phyloP scores from a whole-genome alignment of 208 protist genomes.

The Crithidia thermophila region DNA sequence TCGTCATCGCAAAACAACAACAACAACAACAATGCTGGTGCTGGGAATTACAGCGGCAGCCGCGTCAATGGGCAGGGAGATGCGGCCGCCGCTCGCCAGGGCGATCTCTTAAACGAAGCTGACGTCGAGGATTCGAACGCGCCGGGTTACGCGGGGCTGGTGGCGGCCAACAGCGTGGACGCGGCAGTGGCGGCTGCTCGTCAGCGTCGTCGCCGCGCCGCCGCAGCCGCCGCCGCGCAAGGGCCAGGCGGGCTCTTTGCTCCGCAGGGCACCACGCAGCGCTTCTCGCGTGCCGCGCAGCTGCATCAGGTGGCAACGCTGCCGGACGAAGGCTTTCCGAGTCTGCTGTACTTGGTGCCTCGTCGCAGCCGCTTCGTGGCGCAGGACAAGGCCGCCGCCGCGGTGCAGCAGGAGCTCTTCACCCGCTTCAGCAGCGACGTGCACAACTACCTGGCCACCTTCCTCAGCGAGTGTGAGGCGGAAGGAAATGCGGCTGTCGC shows the following conservation, averaged over 20 bases:
- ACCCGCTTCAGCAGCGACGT: conserved; percentile 33
- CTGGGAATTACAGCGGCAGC: background rate
- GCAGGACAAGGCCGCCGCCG: conserved; percentile 23
- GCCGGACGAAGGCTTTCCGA: conserved; percentile 53
- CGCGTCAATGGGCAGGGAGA: background rate
- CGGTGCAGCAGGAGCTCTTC: conserved; percentile 31
- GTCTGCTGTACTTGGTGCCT: conserved; percentile 46
- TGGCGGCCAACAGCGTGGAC: background rate
- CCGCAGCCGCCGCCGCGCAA: conserved; percentile 6
- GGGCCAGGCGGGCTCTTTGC: background rate
- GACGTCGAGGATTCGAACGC: too few relatives aligned
- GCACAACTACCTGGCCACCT: conserved; percentile 14
- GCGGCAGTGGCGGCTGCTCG: conserved; percentile 10
- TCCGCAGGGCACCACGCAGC: background rate
- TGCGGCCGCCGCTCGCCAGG: too few relatives aligned
- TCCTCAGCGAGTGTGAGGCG: conserved; percentile 19
- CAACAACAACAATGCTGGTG: background rate
- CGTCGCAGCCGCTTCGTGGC: conserved; percentile 31
- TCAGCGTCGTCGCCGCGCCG: conserved; percentile 3
- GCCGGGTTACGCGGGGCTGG: background rate
- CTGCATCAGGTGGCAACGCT: conserved; percentile 42
- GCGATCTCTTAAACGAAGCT: too few relatives aligned
- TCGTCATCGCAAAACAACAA: background rate
- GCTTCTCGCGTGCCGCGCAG: conserved; percentile 30
- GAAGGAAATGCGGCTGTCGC: background rate